phyloP scores from a whole-genome alignment of 106 monocot genomes.

The Ottelia alismoides region DNA sequence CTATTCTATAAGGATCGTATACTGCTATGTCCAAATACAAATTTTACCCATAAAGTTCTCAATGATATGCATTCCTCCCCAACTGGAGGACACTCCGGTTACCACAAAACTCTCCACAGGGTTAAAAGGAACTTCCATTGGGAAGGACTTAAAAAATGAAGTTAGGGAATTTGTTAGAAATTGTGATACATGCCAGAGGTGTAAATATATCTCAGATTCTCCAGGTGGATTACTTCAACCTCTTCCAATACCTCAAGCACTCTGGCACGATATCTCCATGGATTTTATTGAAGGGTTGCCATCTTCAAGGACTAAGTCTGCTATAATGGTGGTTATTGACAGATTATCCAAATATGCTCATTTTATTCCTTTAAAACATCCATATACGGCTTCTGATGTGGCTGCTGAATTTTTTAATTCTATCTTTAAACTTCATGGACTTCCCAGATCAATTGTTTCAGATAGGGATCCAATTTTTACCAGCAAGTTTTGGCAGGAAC shows the following conservation, averaged over 20 bases:
- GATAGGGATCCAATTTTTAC: background rate
- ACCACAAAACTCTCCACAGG: background rate
- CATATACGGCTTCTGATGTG: background rate
- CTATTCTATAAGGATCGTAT: no score
- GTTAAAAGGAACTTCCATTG: background rate
- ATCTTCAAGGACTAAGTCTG: background rate
- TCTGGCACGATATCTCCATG: background rate
- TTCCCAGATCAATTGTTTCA: background rate
- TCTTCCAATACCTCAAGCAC: background rate
- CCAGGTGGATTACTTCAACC: background rate
- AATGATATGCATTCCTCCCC: background rate
- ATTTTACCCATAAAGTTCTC: no score
- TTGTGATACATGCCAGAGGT: background rate
- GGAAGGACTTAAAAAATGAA: background rate
- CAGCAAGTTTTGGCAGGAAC: constrained; percentile 2
- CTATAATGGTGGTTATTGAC: constrained; percentile 6
- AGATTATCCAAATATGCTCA: background rate
- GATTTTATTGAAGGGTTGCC: constrained; percentile 3
- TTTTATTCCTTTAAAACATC: background rate
- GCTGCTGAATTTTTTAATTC: background rate
- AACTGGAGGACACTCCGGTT: background rate
- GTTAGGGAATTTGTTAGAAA: background rate
- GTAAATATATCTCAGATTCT: background rate
- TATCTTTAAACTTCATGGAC: constrained; percentile 1
- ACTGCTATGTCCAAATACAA: no score